Percentiles rank a stretch among this genome's conserved stretches.
These are phyloP conservation scores for Fusarium verticillioides DNA, from an alignment of 2,329 filamentous ascomycete species.

Conservation along the genomic window DNA sequence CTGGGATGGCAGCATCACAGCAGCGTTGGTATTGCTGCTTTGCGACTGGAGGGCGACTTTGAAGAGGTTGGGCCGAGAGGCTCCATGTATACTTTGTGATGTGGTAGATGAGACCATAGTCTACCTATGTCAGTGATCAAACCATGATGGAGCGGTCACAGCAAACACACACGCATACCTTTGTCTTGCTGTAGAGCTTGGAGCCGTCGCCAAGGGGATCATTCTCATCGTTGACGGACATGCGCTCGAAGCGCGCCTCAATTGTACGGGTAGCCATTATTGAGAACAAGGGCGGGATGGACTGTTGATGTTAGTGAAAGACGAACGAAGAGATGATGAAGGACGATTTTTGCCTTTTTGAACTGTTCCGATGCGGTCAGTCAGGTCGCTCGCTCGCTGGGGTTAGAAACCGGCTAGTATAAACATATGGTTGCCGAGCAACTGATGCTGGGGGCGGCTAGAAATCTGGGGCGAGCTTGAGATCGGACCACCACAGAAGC, in stretches of 20 bases:
- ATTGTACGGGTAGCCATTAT: conserved; percentile 79
- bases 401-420: conserved; percentile 10
- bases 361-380: conserved; percentile 20
- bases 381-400: conserved; percentile 22
- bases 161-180: conserved; percentile 64
- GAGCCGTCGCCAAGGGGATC: conserved; percentile 66
- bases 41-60: conserved; percentile 87
- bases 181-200: conserved; percentile 74
- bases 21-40: conserved; percentile 72
- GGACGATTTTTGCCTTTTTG: conserved; percentile 27
- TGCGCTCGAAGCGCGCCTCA: conserved; percentile 88
- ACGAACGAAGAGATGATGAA: conserved; percentile 13
- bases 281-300: background rate
- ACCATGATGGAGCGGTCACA: background rate
- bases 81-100: conserved; percentile 60
- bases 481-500: background rate
- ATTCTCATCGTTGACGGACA: conserved; percentile 91
- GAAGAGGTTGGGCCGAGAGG: conserved; percentile 81
- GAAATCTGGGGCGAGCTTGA: conserved; percentile 5
- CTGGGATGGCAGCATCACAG: conserved; percentile 76
- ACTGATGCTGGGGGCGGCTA: background rate
- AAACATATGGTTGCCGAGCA: conserved; percentile 32
- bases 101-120: conserved; percentile 44
- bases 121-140: conserved; percentile 54
- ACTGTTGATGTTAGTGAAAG: conserved; percentile 41